Conservation (phyloP, 139 green algal species). For the Chlorella sp. region DNA sequence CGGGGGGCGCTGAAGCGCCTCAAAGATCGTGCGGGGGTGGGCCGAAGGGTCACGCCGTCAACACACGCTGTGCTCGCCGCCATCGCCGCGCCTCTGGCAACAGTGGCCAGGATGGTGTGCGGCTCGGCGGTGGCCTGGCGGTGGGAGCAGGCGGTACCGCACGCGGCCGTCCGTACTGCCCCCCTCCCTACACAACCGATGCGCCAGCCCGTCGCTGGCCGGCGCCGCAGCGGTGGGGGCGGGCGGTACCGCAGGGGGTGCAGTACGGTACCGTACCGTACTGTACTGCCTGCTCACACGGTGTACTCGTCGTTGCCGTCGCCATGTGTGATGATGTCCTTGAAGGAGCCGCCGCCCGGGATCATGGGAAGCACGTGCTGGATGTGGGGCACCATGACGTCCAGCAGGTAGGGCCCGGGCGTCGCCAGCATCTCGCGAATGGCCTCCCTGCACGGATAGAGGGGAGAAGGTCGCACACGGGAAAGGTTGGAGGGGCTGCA, state of each 20-base stretch:
- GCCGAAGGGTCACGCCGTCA: too few relatives aligned
- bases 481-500: conserved; percentile 48
- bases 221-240: not conserved
- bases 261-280: not conserved
- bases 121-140: too few relatives aligned
- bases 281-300: not conserved
- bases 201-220: not conserved
- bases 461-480: not conserved
- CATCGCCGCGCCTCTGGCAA: too few relatives aligned
- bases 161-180: too few relatives aligned
- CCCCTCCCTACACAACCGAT: too few relatives aligned
- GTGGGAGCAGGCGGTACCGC: too few relatives aligned
- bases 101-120: too few relatives aligned
- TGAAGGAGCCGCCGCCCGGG: conserved; percentile 93
- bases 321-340: conserved; percentile 96
- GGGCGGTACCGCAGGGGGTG: too few relatives aligned
- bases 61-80: too few relatives aligned
- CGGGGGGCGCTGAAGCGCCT: too few relatives aligned
- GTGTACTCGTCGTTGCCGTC: conserved; percentile 74
- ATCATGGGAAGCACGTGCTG: conserved; percentile 99
- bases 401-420: conserved; percentile 95
- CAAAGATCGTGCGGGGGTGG: too few relatives aligned
- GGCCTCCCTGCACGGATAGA: not conserved
- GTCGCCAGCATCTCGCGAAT: conserved; percentile 92
- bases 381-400: conserved; percentile 99